These are phyloP conservation scores for Trypanosoma rangeli DNA, from an alignment of 208 protist genomes.

Conservation along the genomic window DNA sequence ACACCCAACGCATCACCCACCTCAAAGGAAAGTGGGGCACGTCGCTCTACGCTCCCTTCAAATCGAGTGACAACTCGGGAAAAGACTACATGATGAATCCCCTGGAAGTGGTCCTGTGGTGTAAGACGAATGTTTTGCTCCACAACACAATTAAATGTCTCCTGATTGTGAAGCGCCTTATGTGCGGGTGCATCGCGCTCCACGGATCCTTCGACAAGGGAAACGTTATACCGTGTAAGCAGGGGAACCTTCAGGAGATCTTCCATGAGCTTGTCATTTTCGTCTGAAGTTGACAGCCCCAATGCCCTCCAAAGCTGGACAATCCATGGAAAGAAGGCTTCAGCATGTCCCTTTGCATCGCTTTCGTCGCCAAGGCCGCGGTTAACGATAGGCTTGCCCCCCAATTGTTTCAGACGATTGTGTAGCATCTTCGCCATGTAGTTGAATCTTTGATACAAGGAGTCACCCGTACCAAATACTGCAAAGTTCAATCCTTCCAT, in stretches of 20 bases:
- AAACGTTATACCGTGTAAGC: constrained; percentile 35
- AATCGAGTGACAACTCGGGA: constrained; percentile 12
- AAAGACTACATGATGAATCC: constrained; percentile 57
- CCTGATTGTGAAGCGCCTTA: constrained; percentile 22
- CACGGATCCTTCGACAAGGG: constrained; percentile 3
- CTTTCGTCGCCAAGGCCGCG: constrained; percentile 92
- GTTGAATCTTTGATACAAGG: constrained; percentile 90
- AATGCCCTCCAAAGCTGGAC: constrained; percentile 62
- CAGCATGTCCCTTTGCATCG: constrained; percentile 75
- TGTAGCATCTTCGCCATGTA: constrained; percentile 92
- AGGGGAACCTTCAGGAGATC: constrained; percentile 26
- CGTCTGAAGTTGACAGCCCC: constrained; percentile 6
- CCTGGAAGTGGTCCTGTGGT: constrained; percentile 56
- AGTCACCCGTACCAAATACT: constrained; percentile 92
- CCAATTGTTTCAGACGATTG: constrained; percentile 86
- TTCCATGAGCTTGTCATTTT: constrained; percentile 2
- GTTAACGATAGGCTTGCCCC: constrained; percentile 64
- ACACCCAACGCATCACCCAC: constrained; percentile 81
- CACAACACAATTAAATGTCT: constrained; percentile 45
- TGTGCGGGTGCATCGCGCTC: not conserved
- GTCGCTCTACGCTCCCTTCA: constrained; percentile 15
- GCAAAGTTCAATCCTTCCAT: constrained; percentile 73
- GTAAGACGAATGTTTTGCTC: constrained; percentile 54
- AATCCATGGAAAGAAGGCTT: constrained; percentile 72
- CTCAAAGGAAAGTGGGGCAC: constrained; percentile 38